phyloP scores from a whole-genome alignment of 495 filamentous ascomycete species.

The Trichoderma gamsii region DNA sequence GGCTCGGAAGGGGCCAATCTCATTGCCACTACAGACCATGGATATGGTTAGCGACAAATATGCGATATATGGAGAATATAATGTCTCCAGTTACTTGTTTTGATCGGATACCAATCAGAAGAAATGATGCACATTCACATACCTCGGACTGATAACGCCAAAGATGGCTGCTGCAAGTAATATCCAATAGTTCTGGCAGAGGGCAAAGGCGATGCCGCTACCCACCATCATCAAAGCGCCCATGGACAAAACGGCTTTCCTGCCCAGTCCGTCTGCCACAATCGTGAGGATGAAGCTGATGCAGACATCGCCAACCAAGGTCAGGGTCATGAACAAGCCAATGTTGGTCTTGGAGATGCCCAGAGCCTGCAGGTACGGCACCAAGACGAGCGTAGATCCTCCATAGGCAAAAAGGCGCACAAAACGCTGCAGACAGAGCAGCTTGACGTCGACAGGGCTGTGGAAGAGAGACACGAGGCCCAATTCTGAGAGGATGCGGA shows the following conservation, averaged over 20 bases:
- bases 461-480: constrained; percentile 43
- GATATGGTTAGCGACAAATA: no score
- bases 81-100: neutral
- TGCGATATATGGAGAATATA: neutral
- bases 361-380: constrained; percentile 59
- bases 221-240: constrained; percentile 64
- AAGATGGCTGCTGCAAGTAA: constrained; percentile 67
- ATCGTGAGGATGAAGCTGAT: constrained; percentile 72
- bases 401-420: constrained; percentile 81
- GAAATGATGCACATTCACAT: neutral
- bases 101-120: neutral
- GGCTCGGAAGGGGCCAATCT: constrained; percentile 76
- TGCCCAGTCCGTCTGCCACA: constrained; percentile 66
- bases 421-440: constrained; percentile 68
- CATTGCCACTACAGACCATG: constrained; percentile 48
- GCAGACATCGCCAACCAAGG: constrained; percentile 69
- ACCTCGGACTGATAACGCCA: constrained; percentile 71
- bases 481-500: constrained; percentile 18
- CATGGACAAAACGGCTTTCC: constrained; percentile 59
- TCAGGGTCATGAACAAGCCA: constrained; percentile 84
- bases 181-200: constrained; percentile 66
- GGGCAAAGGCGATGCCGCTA: constrained; percentile 63
- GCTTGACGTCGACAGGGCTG: constrained; percentile 54
- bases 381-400: constrained; percentile 67
- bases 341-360: constrained; percentile 63